phyloP scores from a whole-genome alignment of 2,329 filamentous ascomycete genomes.

The Acephala macrosclerotiorum region DNA sequence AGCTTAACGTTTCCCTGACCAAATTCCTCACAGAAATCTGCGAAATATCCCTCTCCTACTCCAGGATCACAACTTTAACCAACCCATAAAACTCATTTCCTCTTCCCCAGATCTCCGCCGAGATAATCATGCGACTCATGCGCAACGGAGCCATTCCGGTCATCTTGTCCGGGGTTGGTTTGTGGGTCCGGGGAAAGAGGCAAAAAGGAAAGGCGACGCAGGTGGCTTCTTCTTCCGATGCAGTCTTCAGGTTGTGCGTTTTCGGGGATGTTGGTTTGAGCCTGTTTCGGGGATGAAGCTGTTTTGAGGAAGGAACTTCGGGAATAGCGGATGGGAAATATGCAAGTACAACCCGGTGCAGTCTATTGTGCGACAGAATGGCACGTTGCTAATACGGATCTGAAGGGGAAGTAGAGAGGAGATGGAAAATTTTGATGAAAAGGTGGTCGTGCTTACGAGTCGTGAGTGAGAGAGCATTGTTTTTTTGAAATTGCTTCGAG shows the following conservation, averaged over 20 bases:
- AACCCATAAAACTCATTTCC: not conserved
- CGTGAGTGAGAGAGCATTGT: too few relatives aligned
- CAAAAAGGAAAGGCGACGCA: not conserved
- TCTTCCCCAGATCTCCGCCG: not conserved
- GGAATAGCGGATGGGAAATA: not conserved
- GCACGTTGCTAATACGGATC: too few relatives aligned
- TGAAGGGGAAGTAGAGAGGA: too few relatives aligned
- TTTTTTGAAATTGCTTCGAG: too few relatives aligned
- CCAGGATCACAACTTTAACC: not conserved
- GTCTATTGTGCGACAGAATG: too few relatives aligned
- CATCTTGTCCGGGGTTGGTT: not conserved
- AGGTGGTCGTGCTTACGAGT: too few relatives aligned
- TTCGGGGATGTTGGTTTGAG: not conserved
- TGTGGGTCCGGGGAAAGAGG: not conserved
- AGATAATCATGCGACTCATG: not conserved
- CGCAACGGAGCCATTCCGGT: not conserved
- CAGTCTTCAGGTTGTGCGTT: not conserved
- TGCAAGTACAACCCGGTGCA: too few relatives aligned
- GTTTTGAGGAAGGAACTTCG: not conserved
- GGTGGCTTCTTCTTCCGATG: not conserved
- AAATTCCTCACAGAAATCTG: not conserved
- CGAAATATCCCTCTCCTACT: not conserved
- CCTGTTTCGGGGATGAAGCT: not conserved
- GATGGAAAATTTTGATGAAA: too few relatives aligned
- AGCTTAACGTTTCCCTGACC: not conserved